These are phyloP conservation scores for Onygenales sp. DNA, from an alignment of 2,329 filamentous ascomycete genomes.

Conservation along the genomic window DNA sequence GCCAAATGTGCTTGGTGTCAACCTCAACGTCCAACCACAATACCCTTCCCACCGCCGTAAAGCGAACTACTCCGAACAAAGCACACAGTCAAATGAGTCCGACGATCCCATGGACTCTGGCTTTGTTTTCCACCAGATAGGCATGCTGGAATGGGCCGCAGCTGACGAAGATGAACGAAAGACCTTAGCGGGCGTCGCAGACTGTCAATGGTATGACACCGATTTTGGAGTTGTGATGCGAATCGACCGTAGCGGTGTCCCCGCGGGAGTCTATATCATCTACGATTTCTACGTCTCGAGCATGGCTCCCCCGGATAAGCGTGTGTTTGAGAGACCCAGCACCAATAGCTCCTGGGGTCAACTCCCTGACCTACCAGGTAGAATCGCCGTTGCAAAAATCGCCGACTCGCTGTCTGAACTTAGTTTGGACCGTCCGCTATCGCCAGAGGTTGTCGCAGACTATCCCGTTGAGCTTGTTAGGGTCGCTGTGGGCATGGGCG, in stretches of 20 bases:
- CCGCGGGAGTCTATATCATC: slow-evolving; percentile 3
- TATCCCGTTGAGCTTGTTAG: neutral
- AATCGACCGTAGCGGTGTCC: neutral
- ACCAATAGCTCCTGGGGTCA: neutral
- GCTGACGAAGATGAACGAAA: neutral
- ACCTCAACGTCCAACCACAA: slow-evolving; percentile 4
- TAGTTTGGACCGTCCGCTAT: neutral
- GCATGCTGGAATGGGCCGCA: neutral
- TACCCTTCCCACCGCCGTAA: neutral
- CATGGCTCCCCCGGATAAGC: neutral
- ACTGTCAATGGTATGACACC: neutral
- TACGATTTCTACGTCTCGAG: slow-evolving; percentile 2
- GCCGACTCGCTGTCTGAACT: neutral
- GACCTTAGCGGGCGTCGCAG: neutral
- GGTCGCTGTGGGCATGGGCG: neutral
- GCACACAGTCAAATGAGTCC: slow-evolving; percentile 4
- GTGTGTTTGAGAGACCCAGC: neutral
- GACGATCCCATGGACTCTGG: slow-evolving; percentile 1
- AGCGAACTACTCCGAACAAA: slow-evolving; percentile 1
- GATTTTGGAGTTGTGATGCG: slow-evolving; percentile 4
- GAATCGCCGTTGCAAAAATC: neutral
- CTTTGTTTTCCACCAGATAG: slow-evolving; percentile 6
- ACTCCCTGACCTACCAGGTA: neutral
- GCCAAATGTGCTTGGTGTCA: slow-evolving; percentile 3
- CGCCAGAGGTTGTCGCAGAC: neutral